Evolutionary conservation across 352 stramenopile species (phyloP).

Genomic region (Pythium sukuiense): DNA sequence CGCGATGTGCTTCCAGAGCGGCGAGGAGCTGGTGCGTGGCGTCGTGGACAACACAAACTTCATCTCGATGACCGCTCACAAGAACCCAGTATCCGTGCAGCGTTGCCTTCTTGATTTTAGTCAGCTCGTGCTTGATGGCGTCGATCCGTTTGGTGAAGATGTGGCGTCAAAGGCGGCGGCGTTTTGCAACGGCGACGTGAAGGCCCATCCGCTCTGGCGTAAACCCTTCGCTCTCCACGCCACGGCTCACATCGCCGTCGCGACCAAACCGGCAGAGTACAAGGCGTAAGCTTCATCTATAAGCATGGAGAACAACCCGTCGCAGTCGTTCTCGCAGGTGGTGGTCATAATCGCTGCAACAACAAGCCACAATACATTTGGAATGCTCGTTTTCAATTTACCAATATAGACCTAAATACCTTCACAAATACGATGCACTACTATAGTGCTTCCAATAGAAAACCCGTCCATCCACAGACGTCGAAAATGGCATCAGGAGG

Average conservation of each 20-base stretch:
- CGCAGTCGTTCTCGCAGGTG: too few species aligned
- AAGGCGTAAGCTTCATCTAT: too few species aligned
- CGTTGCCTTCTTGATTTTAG: slow-evolving; percentile 18
- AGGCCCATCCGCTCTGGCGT: slow-evolving; percentile 7
- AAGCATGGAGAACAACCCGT: too few species aligned
- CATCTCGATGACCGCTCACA: slow-evolving; percentile 4
- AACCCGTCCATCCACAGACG: slow-evolving; percentile 2
- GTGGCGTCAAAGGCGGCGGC: not conserved
- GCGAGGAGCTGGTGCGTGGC: slow-evolving; percentile 13
- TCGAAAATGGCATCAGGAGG: slow-evolving; percentile 1
- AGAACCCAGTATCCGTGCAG: slow-evolving; percentile 3
- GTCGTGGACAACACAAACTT: slow-evolving; percentile 13
- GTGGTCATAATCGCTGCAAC: too few species aligned
- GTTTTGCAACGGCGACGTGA: not conserved
- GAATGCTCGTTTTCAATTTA: too few species aligned
- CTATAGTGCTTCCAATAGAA: not conserved
- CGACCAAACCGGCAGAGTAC: not conserved
- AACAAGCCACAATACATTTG: too few species aligned
- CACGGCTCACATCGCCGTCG: slow-evolving; percentile 5
- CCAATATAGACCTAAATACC: too few species aligned
- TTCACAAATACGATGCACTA: too few species aligned
- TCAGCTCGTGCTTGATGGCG: slow-evolving; percentile 16
- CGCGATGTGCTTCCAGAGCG: slow-evolving; percentile 19
- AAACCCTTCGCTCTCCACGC: slow-evolving; percentile 5
- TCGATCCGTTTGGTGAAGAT: slow-evolving; percentile 9